Evolutionary conservation across 805 yeast genomes (phyloP).

Genomic region (Cyberlindnera japonica): DNA sequence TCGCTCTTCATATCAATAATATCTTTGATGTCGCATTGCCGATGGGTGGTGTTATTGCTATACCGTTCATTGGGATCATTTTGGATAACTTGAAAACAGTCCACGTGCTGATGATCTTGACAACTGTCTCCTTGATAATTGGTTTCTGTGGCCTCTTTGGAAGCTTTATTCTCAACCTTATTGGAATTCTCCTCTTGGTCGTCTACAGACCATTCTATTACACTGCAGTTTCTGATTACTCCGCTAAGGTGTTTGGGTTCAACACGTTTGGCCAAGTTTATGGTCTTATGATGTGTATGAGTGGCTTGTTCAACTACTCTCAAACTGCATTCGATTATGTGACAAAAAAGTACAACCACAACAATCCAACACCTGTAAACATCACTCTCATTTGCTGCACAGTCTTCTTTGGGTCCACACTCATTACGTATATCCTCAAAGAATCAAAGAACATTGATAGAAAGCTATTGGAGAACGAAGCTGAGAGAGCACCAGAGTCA

Average conservation of each 20-base stretch:
- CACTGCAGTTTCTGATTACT: conserved; percentile 87
- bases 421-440: conserved; percentile 28
- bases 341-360: conserved; percentile 64
- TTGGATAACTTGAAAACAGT: conserved; percentile 71
- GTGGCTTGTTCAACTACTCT: conserved; percentile 75
- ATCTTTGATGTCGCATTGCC: conserved; percentile 87
- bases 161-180: conserved; percentile 44
- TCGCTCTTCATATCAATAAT: conserved; percentile 58
- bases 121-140: conserved; percentile 52
- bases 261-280: conserved; percentile 89
- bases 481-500: conserved; percentile 51
- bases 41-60: conserved; percentile 79
- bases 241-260: conserved; percentile 92
- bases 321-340: conserved; percentile 66
- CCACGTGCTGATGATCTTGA: conserved; percentile 48
- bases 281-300: conserved; percentile 76
- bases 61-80: conserved; percentile 80
- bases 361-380: conserved; percentile 83
- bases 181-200: conserved; percentile 71
- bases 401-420: conserved; percentile 32
- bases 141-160: conserved; percentile 71
- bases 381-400: conserved; percentile 50
- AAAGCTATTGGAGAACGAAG: conserved; percentile 54
- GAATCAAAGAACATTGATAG: conserved; percentile 45
- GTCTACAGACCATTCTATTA: conserved; percentile 88